phyloP scores from a whole-genome alignment of 805 yeast genomes.

The Komagataella pastoris region DNA sequence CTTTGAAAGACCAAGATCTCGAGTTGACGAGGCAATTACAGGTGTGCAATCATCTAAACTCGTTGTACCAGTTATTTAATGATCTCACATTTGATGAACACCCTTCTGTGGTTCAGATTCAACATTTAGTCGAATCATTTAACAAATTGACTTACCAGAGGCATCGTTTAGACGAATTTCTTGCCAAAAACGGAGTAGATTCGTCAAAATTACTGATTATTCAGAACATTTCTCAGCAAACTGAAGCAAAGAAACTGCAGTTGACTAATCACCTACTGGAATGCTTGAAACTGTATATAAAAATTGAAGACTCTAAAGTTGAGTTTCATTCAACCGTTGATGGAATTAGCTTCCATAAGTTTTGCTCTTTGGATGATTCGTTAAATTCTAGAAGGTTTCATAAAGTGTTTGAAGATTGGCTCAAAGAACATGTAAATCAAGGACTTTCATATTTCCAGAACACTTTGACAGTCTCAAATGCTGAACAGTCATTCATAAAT shows the following conservation, averaged over 20 bases:
- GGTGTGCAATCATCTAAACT: neutral
- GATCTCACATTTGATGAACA: neutral
- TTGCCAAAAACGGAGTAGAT: neutral
- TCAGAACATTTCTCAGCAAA: neutral
- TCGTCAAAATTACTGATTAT: neutral
- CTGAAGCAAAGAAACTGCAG: neutral
- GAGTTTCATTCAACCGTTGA: neutral
- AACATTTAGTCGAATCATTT: neutral
- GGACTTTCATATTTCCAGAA: neutral
- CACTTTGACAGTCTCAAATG: neutral
- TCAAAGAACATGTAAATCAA: neutral
- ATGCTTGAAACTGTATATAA: neutral
- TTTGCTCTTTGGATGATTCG: neutral
- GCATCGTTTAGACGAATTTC: neutral
- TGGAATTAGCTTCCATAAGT: neutral
- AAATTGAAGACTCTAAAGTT: neutral
- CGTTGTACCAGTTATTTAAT: neutral
- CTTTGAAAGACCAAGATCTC: neutral
- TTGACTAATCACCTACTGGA: neutral
- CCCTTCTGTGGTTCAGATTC: neutral
- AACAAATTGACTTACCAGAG: neutral
- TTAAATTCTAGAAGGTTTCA: neutral
- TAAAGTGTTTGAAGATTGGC: neutral
- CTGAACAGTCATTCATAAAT: neutral
- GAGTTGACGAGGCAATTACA: neutral